Percentiles rank a stretch among this genome's conserved stretches.
Conservation (phyloP, 306 rosid genomes). For the Cercis canadensis region DNA sequence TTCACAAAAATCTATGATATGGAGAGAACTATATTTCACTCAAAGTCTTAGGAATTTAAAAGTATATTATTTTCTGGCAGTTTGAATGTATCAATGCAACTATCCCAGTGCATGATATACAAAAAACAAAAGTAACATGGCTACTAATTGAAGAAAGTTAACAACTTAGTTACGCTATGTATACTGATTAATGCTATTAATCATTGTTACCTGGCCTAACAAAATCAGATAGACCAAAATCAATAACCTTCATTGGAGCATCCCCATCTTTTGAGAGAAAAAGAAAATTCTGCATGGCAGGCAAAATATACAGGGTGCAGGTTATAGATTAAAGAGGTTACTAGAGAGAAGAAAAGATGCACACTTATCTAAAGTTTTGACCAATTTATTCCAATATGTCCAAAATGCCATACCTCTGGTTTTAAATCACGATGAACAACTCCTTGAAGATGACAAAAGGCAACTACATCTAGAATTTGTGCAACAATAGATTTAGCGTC, state of each 20-base stretch:
- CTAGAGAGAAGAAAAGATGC: constrained; percentile 22
- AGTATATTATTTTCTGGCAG: constrained; percentile 10
- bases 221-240: constrained; percentile 98
- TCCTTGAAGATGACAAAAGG: constrained; percentile 95
- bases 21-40: background rate
- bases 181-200: constrained; percentile 15
- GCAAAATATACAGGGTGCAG: constrained; percentile 34
- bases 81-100: constrained; percentile 26
- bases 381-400: constrained; percentile 33
- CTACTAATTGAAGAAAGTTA: constrained; percentile 1
- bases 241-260: constrained; percentile 81
- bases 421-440: constrained; percentile 96
- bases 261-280: constrained; percentile 78
- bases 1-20: background rate
- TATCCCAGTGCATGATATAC: constrained; percentile 21
- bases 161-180: constrained; percentile 29
- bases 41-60: constrained; percentile 9
- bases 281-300: constrained; percentile 82
- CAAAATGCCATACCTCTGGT: constrained; percentile 76
- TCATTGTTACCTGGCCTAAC: constrained; percentile 77
- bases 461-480: constrained; percentile 82
- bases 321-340: constrained; percentile 15
- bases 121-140: constrained; percentile 1
- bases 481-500: constrained; percentile 87
- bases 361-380: constrained; percentile 11